phyloP scores from a whole-genome alignment of 352 stramenopile genomes.

The Globisporangium heterothallicum region DNA sequence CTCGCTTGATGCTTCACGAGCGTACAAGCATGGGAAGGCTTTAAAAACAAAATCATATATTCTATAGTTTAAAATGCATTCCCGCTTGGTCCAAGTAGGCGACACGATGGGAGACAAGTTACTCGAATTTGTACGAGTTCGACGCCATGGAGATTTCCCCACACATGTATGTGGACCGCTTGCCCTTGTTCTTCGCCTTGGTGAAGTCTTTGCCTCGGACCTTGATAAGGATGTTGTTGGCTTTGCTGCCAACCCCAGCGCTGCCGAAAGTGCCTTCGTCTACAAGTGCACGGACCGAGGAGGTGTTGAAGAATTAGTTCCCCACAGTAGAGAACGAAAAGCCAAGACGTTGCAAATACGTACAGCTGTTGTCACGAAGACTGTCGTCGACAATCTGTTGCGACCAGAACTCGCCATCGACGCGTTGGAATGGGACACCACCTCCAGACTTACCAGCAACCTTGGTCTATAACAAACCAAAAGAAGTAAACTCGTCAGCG shows the following conservation, averaged over 20 bases:
- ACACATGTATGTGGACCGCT: constrained; percentile 95
- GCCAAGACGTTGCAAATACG: constrained; percentile 11
- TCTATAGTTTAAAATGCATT: constrained; percentile 11
- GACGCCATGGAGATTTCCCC: constrained; percentile 91
- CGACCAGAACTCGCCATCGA: constrained; percentile 96
- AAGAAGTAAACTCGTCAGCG: neutral
- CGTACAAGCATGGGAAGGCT: too few species aligned
- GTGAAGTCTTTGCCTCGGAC: constrained; percentile 99
- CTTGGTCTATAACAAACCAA: constrained; percentile 18
- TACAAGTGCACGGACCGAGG: constrained; percentile 9
- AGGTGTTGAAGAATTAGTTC: neutral
- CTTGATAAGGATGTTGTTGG: constrained; percentile 96
- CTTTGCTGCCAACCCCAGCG: constrained; percentile 95
- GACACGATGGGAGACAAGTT: too few species aligned
- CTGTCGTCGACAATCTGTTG: constrained; percentile 88
- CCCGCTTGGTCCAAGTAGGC: neutral
- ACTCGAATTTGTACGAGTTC: constrained; percentile 93
- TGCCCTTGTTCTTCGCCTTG: constrained; percentile 99
- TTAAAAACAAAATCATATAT: constrained; percentile 12
- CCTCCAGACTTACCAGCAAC: constrained; percentile 70
- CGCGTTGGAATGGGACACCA: constrained; percentile 96
- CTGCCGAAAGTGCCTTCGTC: constrained; percentile 95
- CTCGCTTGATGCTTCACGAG: constrained; percentile 5
- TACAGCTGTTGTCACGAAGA: constrained; percentile 97
- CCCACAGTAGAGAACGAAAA: neutral